Evolutionary conservation across 192 early-diverging fungal species (phyloP).

Genomic region (Borealophlyctis nickersoniae): DNA sequence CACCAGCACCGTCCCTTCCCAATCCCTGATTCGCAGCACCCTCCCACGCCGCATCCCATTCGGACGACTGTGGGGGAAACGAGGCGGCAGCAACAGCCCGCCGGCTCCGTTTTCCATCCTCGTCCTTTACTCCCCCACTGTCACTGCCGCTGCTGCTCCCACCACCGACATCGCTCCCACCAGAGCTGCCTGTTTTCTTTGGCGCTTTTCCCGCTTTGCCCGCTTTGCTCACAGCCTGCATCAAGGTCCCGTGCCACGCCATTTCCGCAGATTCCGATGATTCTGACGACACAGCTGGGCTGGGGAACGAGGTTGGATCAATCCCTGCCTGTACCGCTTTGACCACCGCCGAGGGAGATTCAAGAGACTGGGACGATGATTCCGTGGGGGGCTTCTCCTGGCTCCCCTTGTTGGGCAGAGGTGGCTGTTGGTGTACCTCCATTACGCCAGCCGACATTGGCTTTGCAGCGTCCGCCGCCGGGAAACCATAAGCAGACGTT

Average conservation of each 20-base stretch:
- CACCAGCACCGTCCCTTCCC: background rate
- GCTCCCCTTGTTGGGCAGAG: background rate
- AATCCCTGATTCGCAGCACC: too few relatives aligned
- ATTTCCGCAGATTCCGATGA: slow-evolving; percentile 1
- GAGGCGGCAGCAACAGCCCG: background rate
- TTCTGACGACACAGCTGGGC: background rate
- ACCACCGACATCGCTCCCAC: background rate
- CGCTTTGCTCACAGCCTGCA: slow-evolving; percentile 8
- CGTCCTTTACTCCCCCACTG: background rate
- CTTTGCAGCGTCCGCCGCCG: background rate
- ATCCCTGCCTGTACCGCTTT: slow-evolving; percentile 20
- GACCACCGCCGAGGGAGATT: slow-evolving; percentile 16
- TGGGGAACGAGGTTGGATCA: slow-evolving; percentile 11
- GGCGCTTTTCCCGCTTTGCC: background rate
- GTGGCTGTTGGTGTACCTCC: background rate
- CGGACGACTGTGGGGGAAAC: background rate
- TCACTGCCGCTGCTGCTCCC: too few relatives aligned
- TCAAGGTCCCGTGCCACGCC: slow-evolving; percentile 19
- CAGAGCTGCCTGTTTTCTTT: too few relatives aligned
- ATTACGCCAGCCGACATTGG: background rate
- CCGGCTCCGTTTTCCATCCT: too few relatives aligned
- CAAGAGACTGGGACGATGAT: too few relatives aligned
- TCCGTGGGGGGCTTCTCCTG: too few relatives aligned
- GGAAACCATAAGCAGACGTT: background rate
- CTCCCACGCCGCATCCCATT: too few relatives aligned